Evolutionary conservation across 495 filamentous ascomycete genomes (phyloP).

Genomic region (Chlorociboria aeruginascens): DNA sequence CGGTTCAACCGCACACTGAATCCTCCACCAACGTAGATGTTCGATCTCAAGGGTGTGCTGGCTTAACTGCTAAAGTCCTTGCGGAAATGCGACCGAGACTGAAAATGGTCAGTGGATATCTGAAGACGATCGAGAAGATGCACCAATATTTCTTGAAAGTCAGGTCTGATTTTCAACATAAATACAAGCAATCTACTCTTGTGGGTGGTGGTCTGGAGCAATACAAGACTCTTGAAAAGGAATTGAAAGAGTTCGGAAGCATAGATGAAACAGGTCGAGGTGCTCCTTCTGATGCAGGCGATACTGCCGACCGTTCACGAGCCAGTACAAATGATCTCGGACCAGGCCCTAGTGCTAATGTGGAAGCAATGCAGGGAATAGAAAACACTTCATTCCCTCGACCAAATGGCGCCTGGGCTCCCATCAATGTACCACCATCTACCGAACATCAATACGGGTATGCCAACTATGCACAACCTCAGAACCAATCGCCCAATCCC

Average conservation of each 20-base stretch:
- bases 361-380: slow-evolving; percentile 18
- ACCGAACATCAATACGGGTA: slow-evolving; percentile 8
- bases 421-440: slow-evolving; percentile 13
- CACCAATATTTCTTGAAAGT: slow-evolving; percentile 54
- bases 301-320: slow-evolving; percentile 13
- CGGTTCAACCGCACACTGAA: slow-evolving; percentile 9
- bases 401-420: slow-evolving; percentile 13
- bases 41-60: slow-evolving; percentile 23
- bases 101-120: slow-evolving; percentile 61
- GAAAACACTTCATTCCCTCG: slow-evolving; percentile 4
- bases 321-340: slow-evolving; percentile 19
- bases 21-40: neutral
- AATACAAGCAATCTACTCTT: neutral
- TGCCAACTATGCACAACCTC: slow-evolving; percentile 8
- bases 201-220: slow-evolving; percentile 54
- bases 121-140: slow-evolving; percentile 53
- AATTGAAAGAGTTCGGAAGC: slow-evolving; percentile 21
- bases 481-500: slow-evolving; percentile 8
- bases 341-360: slow-evolving; percentile 11
- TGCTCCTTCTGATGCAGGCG: slow-evolving; percentile 12
- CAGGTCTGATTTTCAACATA: slow-evolving; percentile 42
- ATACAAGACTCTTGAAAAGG: slow-evolving; percentile 37
- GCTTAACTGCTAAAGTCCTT: slow-evolving; percentile 29
- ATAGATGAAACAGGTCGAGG: slow-evolving; percentile 13
- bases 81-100: slow-evolving; percentile 52